phyloP scores from a whole-genome alignment of 1,284 basidiomycete species.

The Flammula alnicola region DNA sequence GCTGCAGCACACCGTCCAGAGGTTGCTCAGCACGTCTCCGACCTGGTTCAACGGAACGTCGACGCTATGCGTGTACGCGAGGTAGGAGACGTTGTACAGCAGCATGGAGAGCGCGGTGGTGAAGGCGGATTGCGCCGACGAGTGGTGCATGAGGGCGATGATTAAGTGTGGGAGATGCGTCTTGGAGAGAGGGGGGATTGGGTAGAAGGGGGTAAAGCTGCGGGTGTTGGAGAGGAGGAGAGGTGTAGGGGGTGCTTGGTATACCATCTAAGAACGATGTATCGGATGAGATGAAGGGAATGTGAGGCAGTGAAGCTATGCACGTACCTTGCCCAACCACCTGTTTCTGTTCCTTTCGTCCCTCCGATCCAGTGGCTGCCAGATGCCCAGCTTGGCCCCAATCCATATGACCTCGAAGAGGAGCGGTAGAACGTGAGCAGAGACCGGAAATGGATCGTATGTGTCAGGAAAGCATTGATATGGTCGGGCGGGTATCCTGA shows the following conservation, averaged over 20 bases:
- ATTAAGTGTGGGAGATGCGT: conserved; percentile 5
- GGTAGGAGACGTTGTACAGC: conserved; percentile 75
- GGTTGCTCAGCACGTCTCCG: conserved; percentile 70
- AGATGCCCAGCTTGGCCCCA: conserved; percentile 65
- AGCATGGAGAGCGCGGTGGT: conserved; percentile 81
- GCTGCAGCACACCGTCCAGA: too few species aligned
- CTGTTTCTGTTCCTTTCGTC: too few species aligned
- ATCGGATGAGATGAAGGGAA: too few species aligned
- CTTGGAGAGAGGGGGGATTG: conserved; percentile 1
- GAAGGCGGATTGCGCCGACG: conserved; percentile 52
- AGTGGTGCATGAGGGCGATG: conserved; percentile 7
- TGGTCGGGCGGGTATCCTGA: conserved; percentile 79
- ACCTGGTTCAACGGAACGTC: conserved; percentile 73
- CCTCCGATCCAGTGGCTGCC: conserved; percentile 75
- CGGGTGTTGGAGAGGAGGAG: conserved; percentile 36
- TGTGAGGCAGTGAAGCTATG: too few species aligned
- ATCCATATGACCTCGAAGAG: conserved; percentile 78
- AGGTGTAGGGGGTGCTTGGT: too few species aligned
- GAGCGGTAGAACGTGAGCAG: conserved; percentile 78
- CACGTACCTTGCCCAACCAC: too few species aligned
- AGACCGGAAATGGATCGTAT: conserved; percentile 76
- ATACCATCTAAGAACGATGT: too few species aligned
- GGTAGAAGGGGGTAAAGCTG: conserved; percentile 18
- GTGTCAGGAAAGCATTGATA: conserved; percentile 79
- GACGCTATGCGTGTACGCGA: conserved; percentile 75